Base-by-base conservation (phyloP, 2,329 filamentous ascomycete genomes). In the Raffaelea albimanens region DNA sequence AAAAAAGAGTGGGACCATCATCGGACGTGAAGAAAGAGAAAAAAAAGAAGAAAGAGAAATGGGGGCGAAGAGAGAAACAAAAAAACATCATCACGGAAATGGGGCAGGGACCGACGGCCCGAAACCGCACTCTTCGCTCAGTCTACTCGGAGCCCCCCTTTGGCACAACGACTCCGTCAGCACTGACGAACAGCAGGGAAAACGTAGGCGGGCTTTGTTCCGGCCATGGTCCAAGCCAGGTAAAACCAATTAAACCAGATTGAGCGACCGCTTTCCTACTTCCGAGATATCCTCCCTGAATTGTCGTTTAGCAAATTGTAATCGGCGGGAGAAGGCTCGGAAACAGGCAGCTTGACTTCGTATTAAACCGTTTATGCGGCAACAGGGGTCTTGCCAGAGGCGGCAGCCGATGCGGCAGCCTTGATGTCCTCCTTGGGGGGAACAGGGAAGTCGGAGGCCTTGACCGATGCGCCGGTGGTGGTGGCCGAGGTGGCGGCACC, bases 381-480 rank as follows among this genome's bases (percentile, higher is more conserved):
- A 39, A 54, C 44, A 33, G 57, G 55, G 19, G 55, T 52, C 45
- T 58, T 57, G 47, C 7, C 7, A 29, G n/a, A n/a, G n/a, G n/a
- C n/a, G n/a, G n/a, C n/a, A n/a, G n/a, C n/a, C n/a, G 66, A 66
- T 25, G 62, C 68, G 21, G 25, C 34, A 42, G 66, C 59, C 4
- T 73, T 73, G 60, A 78, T 76, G 56, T 76, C 71, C 51, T 60
- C 50, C 58, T 63, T 63, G n/a, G 34, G 34, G 18, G 34, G 8
- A 16, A 16, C 18, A 19, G 34, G 34, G 34, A 38, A 38, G 34
- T 38, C 34, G 34, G 14, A n/a, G 14, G 34, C 13, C 34, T 38
- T 38, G 34, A 38, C 14, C 7, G 34, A 19, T 13, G 25, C 7
- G 25, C 25, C 25, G 25, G 25, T 29, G 25, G 25, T 39, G 13